Evolutionary conservation across 257 asterid species (phyloP).

Genomic region (Primulina tabacum): DNA sequence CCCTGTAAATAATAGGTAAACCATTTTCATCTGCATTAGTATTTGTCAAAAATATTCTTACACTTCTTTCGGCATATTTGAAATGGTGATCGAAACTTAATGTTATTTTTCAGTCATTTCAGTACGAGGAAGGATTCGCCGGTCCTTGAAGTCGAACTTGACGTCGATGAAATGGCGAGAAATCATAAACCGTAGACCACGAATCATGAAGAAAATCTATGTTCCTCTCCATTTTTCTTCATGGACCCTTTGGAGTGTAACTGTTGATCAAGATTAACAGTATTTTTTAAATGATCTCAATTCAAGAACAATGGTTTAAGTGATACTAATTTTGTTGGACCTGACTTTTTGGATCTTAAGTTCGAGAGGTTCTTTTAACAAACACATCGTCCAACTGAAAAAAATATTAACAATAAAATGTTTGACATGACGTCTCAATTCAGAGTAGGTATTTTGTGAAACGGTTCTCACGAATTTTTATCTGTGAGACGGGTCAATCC

Average conservation of each 20-base stretch:
- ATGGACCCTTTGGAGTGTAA: neutral
- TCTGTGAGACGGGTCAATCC: no score
- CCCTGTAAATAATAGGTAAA: slow-evolving; percentile 73
- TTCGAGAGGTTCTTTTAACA: no score
- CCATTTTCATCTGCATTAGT: slow-evolving; percentile 1
- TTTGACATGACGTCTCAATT: no score
- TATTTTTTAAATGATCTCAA: neutral
- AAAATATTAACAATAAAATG: no score
- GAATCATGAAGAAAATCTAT: neutral
- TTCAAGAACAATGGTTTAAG: neutral
- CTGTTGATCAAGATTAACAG: neutral
- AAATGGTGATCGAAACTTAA: neutral
- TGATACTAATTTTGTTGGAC: neutral
- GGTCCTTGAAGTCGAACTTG: slow-evolving; percentile 74
- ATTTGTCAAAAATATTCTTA: neutral
- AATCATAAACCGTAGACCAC: slow-evolving; percentile 52
- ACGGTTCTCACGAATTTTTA: no score
- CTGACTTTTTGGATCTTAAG: neutral
- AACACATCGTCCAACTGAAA: no score
- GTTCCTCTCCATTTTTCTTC: neutral
- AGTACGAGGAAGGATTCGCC: slow-evolving; percentile 56
- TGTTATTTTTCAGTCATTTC: slow-evolving; percentile 37
- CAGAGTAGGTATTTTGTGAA: no score
- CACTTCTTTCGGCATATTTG: neutral
- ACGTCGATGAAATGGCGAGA: slow-evolving; percentile 72